Evolutionary conservation across 352 stramenopile species (phyloP).

Genomic region (Globisporangium recalcitrans): DNA sequence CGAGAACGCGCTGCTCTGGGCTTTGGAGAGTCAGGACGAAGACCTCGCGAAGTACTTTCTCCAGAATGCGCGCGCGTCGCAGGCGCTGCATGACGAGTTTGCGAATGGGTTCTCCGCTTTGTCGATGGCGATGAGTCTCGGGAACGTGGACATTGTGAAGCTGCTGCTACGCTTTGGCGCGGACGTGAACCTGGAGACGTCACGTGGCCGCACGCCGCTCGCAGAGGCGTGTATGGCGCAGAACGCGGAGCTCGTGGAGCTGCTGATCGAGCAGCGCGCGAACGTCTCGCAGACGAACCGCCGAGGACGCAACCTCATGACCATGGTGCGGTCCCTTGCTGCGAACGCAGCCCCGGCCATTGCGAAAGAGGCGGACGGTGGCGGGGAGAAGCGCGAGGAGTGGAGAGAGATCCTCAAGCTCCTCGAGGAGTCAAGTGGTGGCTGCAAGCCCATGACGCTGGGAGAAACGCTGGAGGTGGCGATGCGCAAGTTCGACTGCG

Average conservation of each 20-base stretch:
- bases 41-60: slow-evolving; percentile 64
- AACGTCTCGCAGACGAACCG: slow-evolving; percentile 58
- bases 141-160: slow-evolving; percentile 42
- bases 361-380: too few species aligned
- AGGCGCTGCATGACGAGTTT: slow-evolving; percentile 53
- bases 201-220: slow-evolving; percentile 53
- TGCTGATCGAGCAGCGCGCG: slow-evolving; percentile 60
- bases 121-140: slow-evolving; percentile 40
- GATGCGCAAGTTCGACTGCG: slow-evolving; percentile 35
- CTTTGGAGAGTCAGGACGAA: slow-evolving; percentile 54
- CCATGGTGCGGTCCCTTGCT: slow-evolving; percentile 34
- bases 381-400: slow-evolving; percentile 11
- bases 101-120: slow-evolving; percentile 63
- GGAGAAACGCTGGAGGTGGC: slow-evolving; percentile 47
- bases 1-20: slow-evolving; percentile 52
- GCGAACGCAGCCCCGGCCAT: slow-evolving; percentile 5
- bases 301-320: slow-evolving; percentile 43
- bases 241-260: slow-evolving; percentile 38
- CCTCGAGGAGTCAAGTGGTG: slow-evolving; percentile 21
- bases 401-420: slow-evolving; percentile 35
- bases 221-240: slow-evolving; percentile 51
- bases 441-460: slow-evolving; percentile 31
- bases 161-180: slow-evolving; percentile 58
- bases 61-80: slow-evolving; percentile 27
- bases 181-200: slow-evolving; percentile 67